A percentile compares a stretch with the other conserved stretches of the same genome.
Conservation (phyloP, 768 basidiomycete genomes). For the Russula sp. region DNA sequence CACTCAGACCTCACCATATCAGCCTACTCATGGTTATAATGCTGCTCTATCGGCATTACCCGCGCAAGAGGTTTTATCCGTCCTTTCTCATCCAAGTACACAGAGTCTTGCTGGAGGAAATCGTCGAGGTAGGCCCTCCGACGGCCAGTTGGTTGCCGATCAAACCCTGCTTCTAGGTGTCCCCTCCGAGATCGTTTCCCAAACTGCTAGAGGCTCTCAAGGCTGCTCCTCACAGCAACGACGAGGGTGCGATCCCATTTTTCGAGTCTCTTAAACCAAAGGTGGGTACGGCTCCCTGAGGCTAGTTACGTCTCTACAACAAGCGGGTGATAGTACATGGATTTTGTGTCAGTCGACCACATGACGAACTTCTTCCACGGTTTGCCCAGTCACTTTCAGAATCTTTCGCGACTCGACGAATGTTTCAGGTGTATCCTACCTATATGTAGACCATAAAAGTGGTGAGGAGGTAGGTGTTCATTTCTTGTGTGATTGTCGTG, state of each 20-base stretch:
- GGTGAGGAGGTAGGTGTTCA: conserved; percentile 15
- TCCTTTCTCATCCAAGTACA: conserved; percentile 57
- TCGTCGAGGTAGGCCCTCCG: conserved; percentile 50
- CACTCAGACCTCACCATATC: conserved; percentile 73
- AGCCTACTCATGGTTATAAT: conserved; percentile 58
- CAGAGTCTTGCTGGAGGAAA: conserved; percentile 61
- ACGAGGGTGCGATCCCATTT: conserved; percentile 16
- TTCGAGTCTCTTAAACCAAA: conserved; percentile 22
- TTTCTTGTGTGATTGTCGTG: conserved; percentile 8
- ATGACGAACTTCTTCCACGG: conserved; percentile 54
- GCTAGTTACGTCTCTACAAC: neutral
- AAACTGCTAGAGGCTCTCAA: conserved; percentile 35
- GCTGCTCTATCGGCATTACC: conserved; percentile 55
- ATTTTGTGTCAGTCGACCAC: conserved; percentile 50
- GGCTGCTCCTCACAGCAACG: conserved; percentile 10
- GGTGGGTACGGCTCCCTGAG: neutral
- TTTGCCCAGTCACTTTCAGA: neutral
- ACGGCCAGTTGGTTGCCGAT: neutral
- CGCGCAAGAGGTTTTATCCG: conserved; percentile 47
- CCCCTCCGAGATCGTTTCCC: conserved; percentile 49
- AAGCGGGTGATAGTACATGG: conserved; percentile 36
- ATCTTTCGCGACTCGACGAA: neutral
- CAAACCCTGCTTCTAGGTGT: conserved; percentile 41
- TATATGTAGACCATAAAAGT: conserved; percentile 22
- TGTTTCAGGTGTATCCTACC: conserved; percentile 20